A percentile compares a stretch with the other conserved stretches of the same genome.
phyloP scores from a whole-genome alignment of 2,329 filamentous ascomycete species.

The Trichoderma guizhouense region DNA sequence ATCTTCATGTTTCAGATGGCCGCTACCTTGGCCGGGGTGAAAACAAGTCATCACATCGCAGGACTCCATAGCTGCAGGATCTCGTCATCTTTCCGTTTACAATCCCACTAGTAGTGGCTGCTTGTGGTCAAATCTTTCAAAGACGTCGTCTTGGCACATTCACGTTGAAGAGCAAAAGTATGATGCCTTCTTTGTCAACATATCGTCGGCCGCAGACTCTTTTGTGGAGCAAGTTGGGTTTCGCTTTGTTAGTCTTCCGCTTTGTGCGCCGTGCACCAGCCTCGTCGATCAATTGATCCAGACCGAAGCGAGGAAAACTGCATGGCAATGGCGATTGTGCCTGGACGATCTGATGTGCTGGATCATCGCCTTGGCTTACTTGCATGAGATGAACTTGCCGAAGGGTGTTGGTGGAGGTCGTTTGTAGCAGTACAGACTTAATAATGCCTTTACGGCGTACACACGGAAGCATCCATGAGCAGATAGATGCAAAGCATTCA shows the following conservation, averaged over 20 bases:
- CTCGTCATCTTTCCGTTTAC: neutral
- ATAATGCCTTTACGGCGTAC: neutral
- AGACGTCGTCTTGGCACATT: neutral
- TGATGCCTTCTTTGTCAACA: neutral
- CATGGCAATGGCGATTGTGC: neutral
- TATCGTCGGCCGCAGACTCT: neutral
- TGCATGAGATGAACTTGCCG: neutral
- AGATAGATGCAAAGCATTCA: neutral
- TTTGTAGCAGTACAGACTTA: neutral
- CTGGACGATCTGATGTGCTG: conserved; percentile 17
- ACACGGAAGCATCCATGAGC: neutral
- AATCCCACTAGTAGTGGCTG: neutral
- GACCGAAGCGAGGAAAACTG: neutral
- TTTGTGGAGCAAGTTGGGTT: neutral
- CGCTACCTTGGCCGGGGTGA: neutral
- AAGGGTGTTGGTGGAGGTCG: neutral
- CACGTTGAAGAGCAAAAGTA: neutral
- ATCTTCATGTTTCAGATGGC: conserved; percentile 22
- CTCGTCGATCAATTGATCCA: conserved; percentile 7
- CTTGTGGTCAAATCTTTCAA: neutral
- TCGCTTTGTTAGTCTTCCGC: neutral
- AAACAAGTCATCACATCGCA: conserved; percentile 19
- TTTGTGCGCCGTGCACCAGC: conserved; percentile 11
- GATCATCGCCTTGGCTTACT: conserved; percentile 4
- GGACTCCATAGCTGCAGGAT: neutral